phyloP scores from a whole-genome alignment of 805 yeast species.

The Yarrowia sp. region DNA sequence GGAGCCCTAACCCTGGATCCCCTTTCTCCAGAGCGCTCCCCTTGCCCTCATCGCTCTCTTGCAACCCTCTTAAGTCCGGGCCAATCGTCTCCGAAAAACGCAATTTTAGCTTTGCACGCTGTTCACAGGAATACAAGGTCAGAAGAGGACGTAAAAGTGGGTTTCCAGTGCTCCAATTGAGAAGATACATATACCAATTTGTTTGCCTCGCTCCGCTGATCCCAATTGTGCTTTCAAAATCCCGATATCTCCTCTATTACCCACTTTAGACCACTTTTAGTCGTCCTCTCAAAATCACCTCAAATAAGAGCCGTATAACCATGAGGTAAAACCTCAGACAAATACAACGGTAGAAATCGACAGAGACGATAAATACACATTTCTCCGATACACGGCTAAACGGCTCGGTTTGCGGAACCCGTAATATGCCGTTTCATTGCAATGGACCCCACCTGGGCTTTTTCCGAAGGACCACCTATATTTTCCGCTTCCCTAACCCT shows the following conservation, averaged over 20 bases:
- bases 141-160: neutral
- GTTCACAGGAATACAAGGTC: slow-evolving; percentile 6
- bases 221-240: neutral
- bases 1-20: neutral
- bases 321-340: slow-evolving; percentile 10
- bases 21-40: neutral
- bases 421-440: slow-evolving; percentile 4
- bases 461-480: neutral
- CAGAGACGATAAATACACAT: too few species aligned
- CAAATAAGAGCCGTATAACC: slow-evolving; percentile 26
- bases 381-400: neutral
- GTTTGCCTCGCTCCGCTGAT: neutral
- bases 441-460: slow-evolving; percentile 14
- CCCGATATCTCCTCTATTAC: neutral
- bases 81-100: slow-evolving; percentile 37
- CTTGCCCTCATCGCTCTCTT: neutral
- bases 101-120: slow-evolving; percentile 15
- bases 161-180: neutral
- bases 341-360: too few species aligned
- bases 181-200: neutral
- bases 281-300: neutral
- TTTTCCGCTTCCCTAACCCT: slow-evolving; percentile 16
- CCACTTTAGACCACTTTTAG: neutral
- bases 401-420: slow-evolving; percentile 4
- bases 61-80: slow-evolving; percentile 17